Conservation (phyloP, 768 basidiomycete genomes). For the Chalciporus piperatus region DNA sequence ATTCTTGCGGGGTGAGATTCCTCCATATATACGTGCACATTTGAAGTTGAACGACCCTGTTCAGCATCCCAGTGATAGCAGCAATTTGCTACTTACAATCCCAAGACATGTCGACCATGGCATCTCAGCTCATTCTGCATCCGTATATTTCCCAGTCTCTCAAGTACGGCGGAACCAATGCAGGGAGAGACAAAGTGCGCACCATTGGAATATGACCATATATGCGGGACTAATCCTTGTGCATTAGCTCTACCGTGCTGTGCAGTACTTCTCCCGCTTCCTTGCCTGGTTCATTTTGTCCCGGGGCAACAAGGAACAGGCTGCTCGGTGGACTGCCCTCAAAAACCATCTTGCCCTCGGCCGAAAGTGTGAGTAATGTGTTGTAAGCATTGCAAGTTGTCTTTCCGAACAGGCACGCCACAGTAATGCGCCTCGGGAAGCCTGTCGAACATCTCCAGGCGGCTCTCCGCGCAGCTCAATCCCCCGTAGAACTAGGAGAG, state of each 20-base stretch:
- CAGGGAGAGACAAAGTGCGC: slow-evolving; percentile 87
- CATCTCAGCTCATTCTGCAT: slow-evolving; percentile 81
- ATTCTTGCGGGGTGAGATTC: slow-evolving; percentile 20
- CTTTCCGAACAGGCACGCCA: slow-evolving; percentile 1
- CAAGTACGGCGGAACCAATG: slow-evolving; percentile 75
- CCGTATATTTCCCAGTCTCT: slow-evolving; percentile 74
- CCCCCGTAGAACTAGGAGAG: slow-evolving; percentile 58
- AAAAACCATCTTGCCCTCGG: slow-evolving; percentile 82
- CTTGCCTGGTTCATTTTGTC: slow-evolving; percentile 78
- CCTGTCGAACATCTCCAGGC: slow-evolving; percentile 92
- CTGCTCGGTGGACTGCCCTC: slow-evolving; percentile 76
- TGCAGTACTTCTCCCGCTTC: slow-evolving; percentile 90
- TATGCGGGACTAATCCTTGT: background rate
- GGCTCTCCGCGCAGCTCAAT: slow-evolving; percentile 67
- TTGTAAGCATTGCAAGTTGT: background rate
- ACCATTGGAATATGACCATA: background rate
- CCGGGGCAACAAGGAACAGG: slow-evolving; percentile 67
- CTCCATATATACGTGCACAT: background rate
- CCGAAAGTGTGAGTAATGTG: slow-evolving; percentile 64
- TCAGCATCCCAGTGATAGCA: slow-evolving; percentile 13
- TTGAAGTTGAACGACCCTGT: background rate
- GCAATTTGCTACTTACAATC: slow-evolving; percentile 3
- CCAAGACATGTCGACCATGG: slow-evolving; percentile 37
- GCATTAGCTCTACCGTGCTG: slow-evolving; percentile 74
- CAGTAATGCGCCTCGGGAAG: slow-evolving; percentile 92